Conservation (phyloP, 257 asterid genomes). For the Orobanche coerulescens region DNA sequence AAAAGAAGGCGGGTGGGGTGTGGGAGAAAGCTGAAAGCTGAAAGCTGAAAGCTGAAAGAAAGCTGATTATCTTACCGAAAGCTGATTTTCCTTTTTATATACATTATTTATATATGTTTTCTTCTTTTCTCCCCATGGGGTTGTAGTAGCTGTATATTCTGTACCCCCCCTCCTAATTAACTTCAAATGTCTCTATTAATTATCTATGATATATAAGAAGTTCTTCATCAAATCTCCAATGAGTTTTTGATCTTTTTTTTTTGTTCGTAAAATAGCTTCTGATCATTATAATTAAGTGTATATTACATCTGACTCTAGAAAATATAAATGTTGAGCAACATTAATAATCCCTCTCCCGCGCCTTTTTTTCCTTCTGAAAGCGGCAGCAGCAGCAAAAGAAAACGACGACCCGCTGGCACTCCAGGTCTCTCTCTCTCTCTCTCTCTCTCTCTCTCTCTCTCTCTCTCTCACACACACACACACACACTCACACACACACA, state of each 20-base stretch:
- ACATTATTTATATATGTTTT: background rate
- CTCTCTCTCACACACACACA: too few species aligned
- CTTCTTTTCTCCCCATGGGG: slow-evolving; percentile 28
- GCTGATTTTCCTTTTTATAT: slow-evolving; percentile 37
- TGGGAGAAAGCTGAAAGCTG: slow-evolving; percentile 23
- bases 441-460: too few species aligned
- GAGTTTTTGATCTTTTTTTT: background rate
- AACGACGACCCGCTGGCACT: slow-evolving; percentile 83
- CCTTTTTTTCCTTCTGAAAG: slow-evolving; percentile 37
- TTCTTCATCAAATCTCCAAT: background rate
- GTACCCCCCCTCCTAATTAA: slow-evolving; percentile 12
- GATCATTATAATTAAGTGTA: background rate
- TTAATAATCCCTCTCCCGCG: slow-evolving; percentile 31
- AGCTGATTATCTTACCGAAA: slow-evolving; percentile 51
- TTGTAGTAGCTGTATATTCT: slow-evolving; percentile 28
- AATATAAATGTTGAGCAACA: slow-evolving; percentile 31
- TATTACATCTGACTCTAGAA: background rate
- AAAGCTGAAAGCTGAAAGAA: slow-evolving; percentile 50
- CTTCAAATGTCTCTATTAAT: background rate
- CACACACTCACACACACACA: too few species aligned
- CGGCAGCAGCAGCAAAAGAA: slow-evolving; percentile 36
- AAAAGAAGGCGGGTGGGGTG: background rate
- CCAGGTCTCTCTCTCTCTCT: slow-evolving; percentile 43
- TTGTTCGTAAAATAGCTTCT: background rate
- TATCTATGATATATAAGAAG: background rate